phyloP scores from a whole-genome alignment of 73 alveolate genomes.

The Breviolum minutum region DNA sequence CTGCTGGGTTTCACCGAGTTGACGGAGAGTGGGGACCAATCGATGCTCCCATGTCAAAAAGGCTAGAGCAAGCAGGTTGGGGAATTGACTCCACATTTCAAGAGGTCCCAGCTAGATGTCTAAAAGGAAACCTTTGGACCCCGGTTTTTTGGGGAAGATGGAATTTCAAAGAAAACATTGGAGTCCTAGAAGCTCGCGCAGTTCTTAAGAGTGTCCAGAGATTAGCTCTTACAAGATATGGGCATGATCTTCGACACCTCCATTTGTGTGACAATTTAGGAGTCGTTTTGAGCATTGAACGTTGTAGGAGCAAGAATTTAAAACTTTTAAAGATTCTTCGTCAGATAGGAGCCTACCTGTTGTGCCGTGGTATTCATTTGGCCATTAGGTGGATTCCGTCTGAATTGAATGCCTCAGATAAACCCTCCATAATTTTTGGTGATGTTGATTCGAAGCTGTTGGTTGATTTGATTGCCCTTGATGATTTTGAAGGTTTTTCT shows the following conservation, averaged over 20 bases:
- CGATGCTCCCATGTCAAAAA: neutral
- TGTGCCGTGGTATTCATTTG: neutral
- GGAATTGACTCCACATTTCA: neutral
- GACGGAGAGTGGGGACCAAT: neutral
- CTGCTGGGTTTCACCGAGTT: neutral
- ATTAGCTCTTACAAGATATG: neutral
- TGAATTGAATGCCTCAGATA: slow-evolving; percentile 22
- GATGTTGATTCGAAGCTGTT: neutral
- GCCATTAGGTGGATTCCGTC: neutral
- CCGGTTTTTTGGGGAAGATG: slow-evolving; percentile 7
- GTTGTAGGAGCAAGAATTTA: neutral
- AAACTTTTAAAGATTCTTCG: neutral
- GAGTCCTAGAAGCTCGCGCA: slow-evolving; percentile 16
- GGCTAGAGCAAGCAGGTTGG: neutral
- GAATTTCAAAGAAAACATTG: neutral
- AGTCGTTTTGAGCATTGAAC: neutral
- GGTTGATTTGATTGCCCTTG: slow-evolving; percentile 6
- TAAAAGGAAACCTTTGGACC: neutral
- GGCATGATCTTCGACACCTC: neutral
- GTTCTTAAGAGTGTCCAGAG: neutral
- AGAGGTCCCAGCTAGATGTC: neutral
- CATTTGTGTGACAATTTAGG: slow-evolving; percentile 15
- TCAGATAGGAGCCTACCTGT: neutral
- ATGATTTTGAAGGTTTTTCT: neutral
- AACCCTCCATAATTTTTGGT: neutral